Evolutionary conservation across 352 stramenopile genomes (phyloP).

Genomic region (Phytophthora europaea): DNA sequence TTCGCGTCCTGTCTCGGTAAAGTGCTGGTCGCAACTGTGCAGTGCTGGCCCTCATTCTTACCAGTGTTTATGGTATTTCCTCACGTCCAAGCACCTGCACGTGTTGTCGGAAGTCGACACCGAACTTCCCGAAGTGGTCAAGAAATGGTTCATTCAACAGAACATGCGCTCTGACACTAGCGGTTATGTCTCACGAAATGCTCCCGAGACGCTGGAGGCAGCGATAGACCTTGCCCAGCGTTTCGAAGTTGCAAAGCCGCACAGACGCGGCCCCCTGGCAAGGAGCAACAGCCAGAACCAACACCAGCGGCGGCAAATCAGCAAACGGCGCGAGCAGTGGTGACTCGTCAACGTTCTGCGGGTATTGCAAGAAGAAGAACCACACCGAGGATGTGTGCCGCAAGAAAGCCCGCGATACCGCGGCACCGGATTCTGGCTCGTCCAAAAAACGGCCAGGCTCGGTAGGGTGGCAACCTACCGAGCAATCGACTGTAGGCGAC

Average conservation of each 20-base stretch:
- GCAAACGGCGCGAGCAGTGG: slow-evolving; percentile 4
- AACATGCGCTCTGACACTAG: slow-evolving; percentile 14
- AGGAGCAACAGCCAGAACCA: slow-evolving; percentile 17
- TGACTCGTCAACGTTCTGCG: not conserved
- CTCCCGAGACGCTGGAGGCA: slow-evolving; percentile 7
- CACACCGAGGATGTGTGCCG: slow-evolving; percentile 23
- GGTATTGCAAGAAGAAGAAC: slow-evolving; percentile 19
- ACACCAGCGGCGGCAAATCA: not conserved
- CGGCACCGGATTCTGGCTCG: slow-evolving; percentile 16
- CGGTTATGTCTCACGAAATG: slow-evolving; percentile 14
- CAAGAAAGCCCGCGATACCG: slow-evolving; percentile 2
- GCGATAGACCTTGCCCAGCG: slow-evolving; percentile 7
- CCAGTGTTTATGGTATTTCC: no score
- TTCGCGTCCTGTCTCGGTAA: no score
- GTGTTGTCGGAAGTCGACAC: slow-evolving; percentile 7
- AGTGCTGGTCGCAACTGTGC: no score
- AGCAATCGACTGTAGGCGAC: not conserved
- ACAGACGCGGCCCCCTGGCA: not conserved
- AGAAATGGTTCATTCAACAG: slow-evolving; percentile 19
- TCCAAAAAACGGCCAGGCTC: slow-evolving; percentile 21
- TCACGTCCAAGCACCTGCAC: no score
- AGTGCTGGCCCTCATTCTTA: no score
- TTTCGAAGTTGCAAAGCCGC: slow-evolving; percentile 17
- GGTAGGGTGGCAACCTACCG: slow-evolving; percentile 26
- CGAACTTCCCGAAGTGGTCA: slow-evolving; percentile 11